These are phyloP conservation scores for Harrya chromipes DNA, from an alignment of 768 basidiomycete species.

Conservation along the genomic window DNA sequence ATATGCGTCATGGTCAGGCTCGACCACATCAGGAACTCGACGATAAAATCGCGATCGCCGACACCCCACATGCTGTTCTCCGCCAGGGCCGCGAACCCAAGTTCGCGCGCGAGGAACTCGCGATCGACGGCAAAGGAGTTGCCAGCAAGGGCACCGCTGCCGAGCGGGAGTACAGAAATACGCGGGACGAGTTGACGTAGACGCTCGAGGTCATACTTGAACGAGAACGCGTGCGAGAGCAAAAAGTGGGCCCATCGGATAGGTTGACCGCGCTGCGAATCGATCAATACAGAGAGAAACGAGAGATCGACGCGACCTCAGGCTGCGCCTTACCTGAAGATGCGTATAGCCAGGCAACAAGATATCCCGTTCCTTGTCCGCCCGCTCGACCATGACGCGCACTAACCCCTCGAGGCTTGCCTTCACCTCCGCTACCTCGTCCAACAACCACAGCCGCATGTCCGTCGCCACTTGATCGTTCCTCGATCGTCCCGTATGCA, in stretches of 20 bases:
- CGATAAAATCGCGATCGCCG: constrained; percentile 94
- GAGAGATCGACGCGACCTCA: too few species aligned
- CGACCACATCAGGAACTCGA: constrained; percentile 96
- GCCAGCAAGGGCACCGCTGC: constrained; percentile 92
- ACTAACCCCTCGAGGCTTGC: constrained; percentile 71
- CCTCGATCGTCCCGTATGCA: constrained; percentile 95
- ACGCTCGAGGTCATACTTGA: constrained; percentile 85
- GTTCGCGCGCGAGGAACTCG: constrained; percentile 85
- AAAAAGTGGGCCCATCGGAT: constrained; percentile 98
- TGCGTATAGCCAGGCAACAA: constrained; percentile 97
- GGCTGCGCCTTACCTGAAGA: constrained; percentile 65
- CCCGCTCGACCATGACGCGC: constrained; percentile 85
- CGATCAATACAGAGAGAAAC: neutral
- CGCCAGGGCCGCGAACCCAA: constrained; percentile 83
- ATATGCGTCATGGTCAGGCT: constrained; percentile 91
- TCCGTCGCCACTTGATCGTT: constrained; percentile 99
- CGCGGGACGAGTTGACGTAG: constrained; percentile 82
- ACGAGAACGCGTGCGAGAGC: constrained; percentile 92
- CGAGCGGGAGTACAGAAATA: constrained; percentile 90
- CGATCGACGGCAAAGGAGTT: constrained; percentile 95
- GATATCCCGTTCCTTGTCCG: constrained; percentile 89
- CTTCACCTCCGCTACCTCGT: constrained; percentile 68
- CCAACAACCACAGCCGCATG: constrained; percentile 93
- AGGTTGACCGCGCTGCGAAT: constrained; percentile 84
- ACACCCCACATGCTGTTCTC: constrained; percentile 98